Evolutionary conservation across 768 basidiomycete species (phyloP), one percentile per base, ranked within the genome.

Genomic region (Phaeotremella skinneri): DNA sequence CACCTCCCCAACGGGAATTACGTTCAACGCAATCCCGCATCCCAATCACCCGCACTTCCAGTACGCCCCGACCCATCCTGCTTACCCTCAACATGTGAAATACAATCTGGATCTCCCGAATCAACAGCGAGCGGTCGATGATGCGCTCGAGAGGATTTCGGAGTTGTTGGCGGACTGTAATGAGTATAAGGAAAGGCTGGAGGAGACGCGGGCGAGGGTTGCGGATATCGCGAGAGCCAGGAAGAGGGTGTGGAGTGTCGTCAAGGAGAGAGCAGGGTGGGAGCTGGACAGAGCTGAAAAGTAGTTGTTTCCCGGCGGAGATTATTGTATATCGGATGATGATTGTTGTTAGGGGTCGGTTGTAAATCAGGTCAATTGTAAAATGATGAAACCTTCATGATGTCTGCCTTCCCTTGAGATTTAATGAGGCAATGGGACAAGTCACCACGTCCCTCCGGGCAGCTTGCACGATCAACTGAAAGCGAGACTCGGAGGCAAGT

Each of bases 141-240:
- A 73, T 41, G 72, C 76, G 13, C 34, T 77, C 3, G 76, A 77
- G 39, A 55, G 72, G 43, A 66, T 77, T 26, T 61, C 67, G 27
- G 76, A 77, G 58, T 62, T 78, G 37, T 56, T 75, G 41, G 67
- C 74, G 23, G 77, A 78, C 55, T 77, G 75, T 52, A 64, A 68
- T 14, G 77, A 78, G 59, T 78, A 77, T 61, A 75, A 76, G 54
- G 68, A 70, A 34, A 57, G 77, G 16, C 57, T 78, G 39, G 75
- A 76, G 54, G 77, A 78, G 59, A 73, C 75, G 23, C 58, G 76
- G 42, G 69, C 73, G 53, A 49, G 77, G 31, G 62, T 78, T 0
- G 76, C 77, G 29, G 73, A 77, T 54, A 69, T 78, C 2, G 73
- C 73, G 4, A 58, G 77, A 27, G 71, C 67, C 1, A 67, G 76